Evolutionary conservation across 140 eudicot genomes (phyloP).

Genomic region (Ambrosia hybrid): DNA sequence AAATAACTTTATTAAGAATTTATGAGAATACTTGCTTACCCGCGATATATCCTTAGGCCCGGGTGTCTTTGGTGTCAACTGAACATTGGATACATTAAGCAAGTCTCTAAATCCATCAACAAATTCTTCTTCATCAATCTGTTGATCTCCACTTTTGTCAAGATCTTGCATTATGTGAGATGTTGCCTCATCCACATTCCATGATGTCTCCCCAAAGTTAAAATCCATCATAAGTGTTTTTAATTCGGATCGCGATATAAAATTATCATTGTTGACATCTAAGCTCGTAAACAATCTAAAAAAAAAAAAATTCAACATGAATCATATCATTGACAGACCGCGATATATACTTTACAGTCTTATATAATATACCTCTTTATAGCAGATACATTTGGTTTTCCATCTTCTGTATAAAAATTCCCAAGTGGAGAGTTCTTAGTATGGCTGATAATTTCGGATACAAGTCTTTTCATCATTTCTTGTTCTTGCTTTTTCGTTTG

Average conservation of each 20-base stretch:
- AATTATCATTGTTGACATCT: constrained; percentile 57
- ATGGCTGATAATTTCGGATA: constrained; percentile 49
- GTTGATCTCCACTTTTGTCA: constrained; percentile 51
- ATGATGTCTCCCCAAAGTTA: constrained; percentile 46
- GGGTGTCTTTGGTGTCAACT: constrained; percentile 25
- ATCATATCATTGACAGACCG: constrained; percentile 15
- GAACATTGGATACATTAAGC: constrained; percentile 37
- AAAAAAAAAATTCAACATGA: not conserved
- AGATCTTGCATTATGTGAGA: constrained; percentile 58
- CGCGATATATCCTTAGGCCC: constrained; percentile 32
- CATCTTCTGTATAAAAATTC: constrained; percentile 50
- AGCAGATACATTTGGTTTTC: constrained; percentile 53
- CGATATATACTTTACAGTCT: not conserved
- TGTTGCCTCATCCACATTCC: constrained; percentile 55
- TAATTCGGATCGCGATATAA: constrained; percentile 51
- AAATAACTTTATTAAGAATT: too few species aligned
- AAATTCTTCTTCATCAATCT: constrained; percentile 60
- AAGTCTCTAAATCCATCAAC: constrained; percentile 51
- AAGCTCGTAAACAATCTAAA: constrained; percentile 57
- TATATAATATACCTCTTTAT: constrained; percentile 44
- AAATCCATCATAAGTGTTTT: constrained; percentile 45
- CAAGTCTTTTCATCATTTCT: constrained; percentile 48
- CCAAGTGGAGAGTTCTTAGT: constrained; percentile 45
- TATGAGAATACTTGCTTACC: constrained; percentile 31
- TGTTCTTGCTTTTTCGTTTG: constrained; percentile 58